Evolutionary conservation across 306 rosid genomes (phyloP), one percentile per base, ranked within the genome.

Genomic region (Morella rubra): DNA sequence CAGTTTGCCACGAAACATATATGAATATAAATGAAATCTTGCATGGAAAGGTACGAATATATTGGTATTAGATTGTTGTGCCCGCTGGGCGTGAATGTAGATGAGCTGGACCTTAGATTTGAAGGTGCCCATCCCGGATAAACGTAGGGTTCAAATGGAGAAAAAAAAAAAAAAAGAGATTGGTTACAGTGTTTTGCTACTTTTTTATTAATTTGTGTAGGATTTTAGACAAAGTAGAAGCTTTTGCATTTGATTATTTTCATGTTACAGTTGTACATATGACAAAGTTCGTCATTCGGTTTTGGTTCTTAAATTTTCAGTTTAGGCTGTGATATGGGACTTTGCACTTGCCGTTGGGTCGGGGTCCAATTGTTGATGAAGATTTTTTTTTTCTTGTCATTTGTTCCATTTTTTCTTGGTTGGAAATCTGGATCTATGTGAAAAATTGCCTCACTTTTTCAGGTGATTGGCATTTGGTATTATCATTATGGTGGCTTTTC

Each of bases 401-500:
- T 65, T 16, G 1, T 11, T 16, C 9, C 3, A 32, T 42, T 40
- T 41, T 18, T 15, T 37, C 41, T 42, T 42, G n/a, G 12, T 41
- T 37, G 9, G 27, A 16, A 65, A 65, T 8, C 27, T 61, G 41
- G 27, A 65, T 16, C 8, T 42, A 41, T 65, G n/a, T 42, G 7
- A 58, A 27, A 1, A 60, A 60, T 60, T 5, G 18, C 11, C 12
- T n/a, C 50, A 1, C n/a, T 65, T 44, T 65, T 65, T 42, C 71
- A 65, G 71, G 71, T 42, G 24, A 41, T 65, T 65, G 58, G 55
- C 46, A 69, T 5, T 20, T 19, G 10, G 24, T 47, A 11, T 22
- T 5, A 74, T 41, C 47, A n/a, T 22, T 20, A 88, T 88, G 90
- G 24, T 86, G 69, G 80, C 82, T 72, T 88, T 81, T 76, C 80